These are phyloP conservation scores for Mycena maculata DNA, from an alignment of 768 basidiomycete species.

Conservation along the genomic window DNA sequence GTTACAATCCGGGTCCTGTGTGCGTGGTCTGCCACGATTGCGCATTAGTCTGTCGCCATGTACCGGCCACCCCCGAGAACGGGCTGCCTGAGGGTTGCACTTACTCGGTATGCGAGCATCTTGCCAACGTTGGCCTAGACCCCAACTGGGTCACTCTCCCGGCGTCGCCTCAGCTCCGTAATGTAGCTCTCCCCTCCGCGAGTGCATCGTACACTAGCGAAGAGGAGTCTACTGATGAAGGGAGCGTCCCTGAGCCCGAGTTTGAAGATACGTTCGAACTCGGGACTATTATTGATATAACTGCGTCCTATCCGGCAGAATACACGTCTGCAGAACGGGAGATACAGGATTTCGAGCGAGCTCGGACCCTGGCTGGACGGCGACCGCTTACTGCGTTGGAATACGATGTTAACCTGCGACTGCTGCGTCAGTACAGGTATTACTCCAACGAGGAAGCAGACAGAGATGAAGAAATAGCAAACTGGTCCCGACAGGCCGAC, in stretches of 20 bases:
- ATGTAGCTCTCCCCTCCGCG: too few species aligned
- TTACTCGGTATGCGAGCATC: slow-evolving; percentile 5
- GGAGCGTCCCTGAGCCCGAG: too few species aligned
- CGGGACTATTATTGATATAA: neutral
- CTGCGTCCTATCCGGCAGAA: neutral
- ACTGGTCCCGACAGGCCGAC: neutral
- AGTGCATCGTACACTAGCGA: too few species aligned
- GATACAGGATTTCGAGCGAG: neutral
- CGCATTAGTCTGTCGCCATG: neutral
- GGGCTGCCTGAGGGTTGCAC: neutral
- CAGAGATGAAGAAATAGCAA: neutral
- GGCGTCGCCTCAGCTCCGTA: neutral
- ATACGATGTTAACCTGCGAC: neutral
- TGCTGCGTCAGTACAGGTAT: neutral
- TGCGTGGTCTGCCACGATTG: slow-evolving; percentile 3
- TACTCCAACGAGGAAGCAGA: neutral
- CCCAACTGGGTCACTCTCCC: neutral
- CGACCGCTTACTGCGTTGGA: neutral
- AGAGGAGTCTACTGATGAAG: too few species aligned
- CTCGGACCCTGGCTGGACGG: neutral
- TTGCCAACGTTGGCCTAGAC: neutral
- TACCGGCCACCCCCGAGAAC: neutral
- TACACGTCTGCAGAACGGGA: neutral
- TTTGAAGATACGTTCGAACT: too few species aligned
- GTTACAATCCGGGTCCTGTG: neutral